Base-by-base conservation (phyloP, 2,329 filamentous ascomycete species). In the Xylariaceae sp. region DNA sequence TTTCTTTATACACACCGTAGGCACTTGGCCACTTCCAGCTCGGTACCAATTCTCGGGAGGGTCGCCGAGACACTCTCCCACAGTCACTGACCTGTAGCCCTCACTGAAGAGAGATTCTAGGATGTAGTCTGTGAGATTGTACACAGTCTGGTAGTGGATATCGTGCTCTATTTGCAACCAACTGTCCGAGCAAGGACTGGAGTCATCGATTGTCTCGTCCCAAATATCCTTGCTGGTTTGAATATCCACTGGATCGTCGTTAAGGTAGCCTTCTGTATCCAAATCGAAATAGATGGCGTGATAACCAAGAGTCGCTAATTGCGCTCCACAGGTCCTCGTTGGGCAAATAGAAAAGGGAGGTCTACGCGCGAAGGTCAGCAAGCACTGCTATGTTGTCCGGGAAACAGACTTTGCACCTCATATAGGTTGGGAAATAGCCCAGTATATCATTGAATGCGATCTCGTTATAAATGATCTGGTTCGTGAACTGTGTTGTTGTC, bases 21-120 rank as follows among this genome's bases (percentile, higher is more conserved):
- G 63, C 28, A 66, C 61, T 13, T 48, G 1, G 34, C 59, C 60
- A 31, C 59, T 61, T 17, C 65, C 66, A 31, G 63, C 59, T 34
- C 80, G 76, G 63, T 83, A 83, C 81, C 80, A 83, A 60, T 76
- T 73, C 45, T 68, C 69, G 3, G 60, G 56, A 14, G 77, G 68
- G 56, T 83, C 79, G 14, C 75, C 72, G 13, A 83, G 69, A 59
- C 80, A 83, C 58, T 81, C 72, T 3, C 80, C 81, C 5, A 82
- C 76, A 4, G 79, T 79, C 34, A 82, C 79, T 48, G 73, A 73
- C 42, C 62, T 60, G 54, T 72, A 75, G 1, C 77, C 78, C 33
- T 72, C 66, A 5, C 59, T 58, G 45, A 70, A 68, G 12, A 81
- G 68, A 19, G 69, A 69, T 17, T 64, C 60, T 28, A 77, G 62